Conservation (phyloP, 78 protist species). For the Dictyostelium purpureum region DNA sequence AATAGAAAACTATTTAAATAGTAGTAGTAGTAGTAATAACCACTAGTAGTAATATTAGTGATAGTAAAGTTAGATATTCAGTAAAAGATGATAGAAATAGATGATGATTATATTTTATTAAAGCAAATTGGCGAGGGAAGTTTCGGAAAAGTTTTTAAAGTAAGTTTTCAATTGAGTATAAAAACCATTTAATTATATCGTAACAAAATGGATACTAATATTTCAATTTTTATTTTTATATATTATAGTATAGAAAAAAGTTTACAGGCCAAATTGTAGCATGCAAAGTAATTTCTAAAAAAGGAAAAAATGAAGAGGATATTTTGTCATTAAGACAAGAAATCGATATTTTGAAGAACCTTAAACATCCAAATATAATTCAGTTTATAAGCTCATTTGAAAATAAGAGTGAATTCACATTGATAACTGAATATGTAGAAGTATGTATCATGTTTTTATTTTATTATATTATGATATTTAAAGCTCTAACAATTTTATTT, state of each 20-base stretch:
- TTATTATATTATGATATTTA: background rate
- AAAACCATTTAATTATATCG: background rate
- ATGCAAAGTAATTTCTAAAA: constrained; percentile 88
- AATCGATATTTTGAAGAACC: constrained; percentile 79
- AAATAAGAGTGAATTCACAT: constrained; percentile 78
- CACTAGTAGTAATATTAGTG: too few species aligned
- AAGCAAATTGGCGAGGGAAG: constrained; percentile 93
- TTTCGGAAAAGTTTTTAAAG: constrained; percentile 93
- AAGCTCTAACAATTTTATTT: background rate
- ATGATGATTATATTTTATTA: constrained; percentile 75
- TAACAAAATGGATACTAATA: background rate
- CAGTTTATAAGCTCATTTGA: constrained; percentile 88
- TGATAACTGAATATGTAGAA: constrained; percentile 91
- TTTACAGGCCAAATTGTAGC: constrained; percentile 89
- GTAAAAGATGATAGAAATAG: background rate
- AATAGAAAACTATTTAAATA: too few species aligned
- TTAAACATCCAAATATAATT: constrained; percentile 92
- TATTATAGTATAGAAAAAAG: constrained; percentile 64
- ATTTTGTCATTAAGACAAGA: constrained; percentile 82
- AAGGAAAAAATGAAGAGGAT: constrained; percentile 87
- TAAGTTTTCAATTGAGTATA: too few species aligned
- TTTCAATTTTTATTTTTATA: background rate
- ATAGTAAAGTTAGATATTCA: background rate
- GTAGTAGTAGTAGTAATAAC: too few species aligned
- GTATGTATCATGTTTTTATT: too few species aligned